Evolutionary conservation across 1,284 basidiomycete species (phyloP).

Genomic region (Apiotrichum porosum): DNA sequence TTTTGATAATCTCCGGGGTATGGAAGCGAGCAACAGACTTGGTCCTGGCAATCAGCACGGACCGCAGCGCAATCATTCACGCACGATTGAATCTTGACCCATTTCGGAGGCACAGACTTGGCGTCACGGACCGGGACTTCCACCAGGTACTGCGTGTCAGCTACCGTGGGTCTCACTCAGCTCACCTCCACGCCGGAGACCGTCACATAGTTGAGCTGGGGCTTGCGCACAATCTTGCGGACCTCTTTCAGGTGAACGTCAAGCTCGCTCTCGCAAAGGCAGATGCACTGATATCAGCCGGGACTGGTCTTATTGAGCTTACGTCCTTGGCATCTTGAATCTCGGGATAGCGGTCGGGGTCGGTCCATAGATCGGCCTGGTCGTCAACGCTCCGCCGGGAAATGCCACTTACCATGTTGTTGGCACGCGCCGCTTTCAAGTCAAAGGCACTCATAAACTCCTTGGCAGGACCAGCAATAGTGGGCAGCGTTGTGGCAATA

Average conservation of each 20-base stretch:
- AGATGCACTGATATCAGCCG: slow-evolving; percentile 35
- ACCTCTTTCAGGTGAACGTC: slow-evolving; percentile 68
- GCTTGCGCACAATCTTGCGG: slow-evolving; percentile 67
- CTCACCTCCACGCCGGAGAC: slow-evolving; percentile 66
- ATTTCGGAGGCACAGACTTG: slow-evolving; percentile 68
- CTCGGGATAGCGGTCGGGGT: slow-evolving; percentile 64
- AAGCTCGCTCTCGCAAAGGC: slow-evolving; percentile 62
- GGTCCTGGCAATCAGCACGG: slow-evolving; percentile 57
- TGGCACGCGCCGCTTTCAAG: slow-evolving; percentile 62
- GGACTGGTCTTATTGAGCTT: slow-evolving; percentile 9
- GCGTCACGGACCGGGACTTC: slow-evolving; percentile 71
- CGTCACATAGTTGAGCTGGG: slow-evolving; percentile 68
- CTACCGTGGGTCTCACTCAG: background rate
- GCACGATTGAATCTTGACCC: slow-evolving; percentile 73
- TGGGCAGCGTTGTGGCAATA: slow-evolving; percentile 65
- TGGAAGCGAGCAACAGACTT: slow-evolving; percentile 73
- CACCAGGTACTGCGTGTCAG: slow-evolving; percentile 59
- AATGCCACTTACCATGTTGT: slow-evolving; percentile 53
- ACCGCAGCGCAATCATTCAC: slow-evolving; percentile 6
- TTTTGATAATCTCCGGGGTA: slow-evolving; percentile 64
- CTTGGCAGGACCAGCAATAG: slow-evolving; percentile 57
- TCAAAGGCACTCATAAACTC: slow-evolving; percentile 60
- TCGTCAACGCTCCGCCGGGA: background rate
- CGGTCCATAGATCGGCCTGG: slow-evolving; percentile 63
- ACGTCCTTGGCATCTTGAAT: slow-evolving; percentile 57